Evolutionary conservation across 148 eudicot genomes (phyloP).

Genomic region (Fagopyrum tataricum): DNA sequence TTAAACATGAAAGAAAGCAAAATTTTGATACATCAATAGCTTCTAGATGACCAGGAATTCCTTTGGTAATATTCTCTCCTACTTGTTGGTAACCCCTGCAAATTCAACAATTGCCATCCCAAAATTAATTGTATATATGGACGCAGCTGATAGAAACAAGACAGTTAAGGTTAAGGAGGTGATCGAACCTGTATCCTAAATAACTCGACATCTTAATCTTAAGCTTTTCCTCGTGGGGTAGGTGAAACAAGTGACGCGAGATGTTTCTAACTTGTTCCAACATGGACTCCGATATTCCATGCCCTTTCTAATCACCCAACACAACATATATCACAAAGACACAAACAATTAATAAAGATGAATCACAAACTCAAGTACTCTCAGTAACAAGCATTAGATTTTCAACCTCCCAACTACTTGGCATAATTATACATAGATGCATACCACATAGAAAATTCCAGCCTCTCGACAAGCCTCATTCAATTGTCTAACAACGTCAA

Average conservation of each 20-base stretch:
- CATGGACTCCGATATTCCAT: conserved; percentile 68
- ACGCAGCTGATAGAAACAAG: not conserved
- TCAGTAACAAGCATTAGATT: no score
- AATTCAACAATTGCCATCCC: conserved; percentile 12
- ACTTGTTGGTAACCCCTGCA: conserved; percentile 91
- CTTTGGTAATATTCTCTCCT: conserved; percentile 88
- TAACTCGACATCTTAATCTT: conserved; percentile 65
- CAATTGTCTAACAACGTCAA: conserved; percentile 53
- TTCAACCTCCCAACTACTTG: no score
- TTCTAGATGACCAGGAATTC: conserved; percentile 84
- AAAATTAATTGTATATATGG: no score
- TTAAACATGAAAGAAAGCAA: conserved; percentile 8
- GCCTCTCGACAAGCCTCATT: conserved; percentile 79
- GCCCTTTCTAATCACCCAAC: conserved; percentile 68
- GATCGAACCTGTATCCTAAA: conserved; percentile 87
- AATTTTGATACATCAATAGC: conserved; percentile 80
- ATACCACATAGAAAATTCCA: conserved; percentile 90
- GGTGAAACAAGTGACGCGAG: conserved; percentile 54
- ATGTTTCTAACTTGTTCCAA: conserved; percentile 52
- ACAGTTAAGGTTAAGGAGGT: not conserved
- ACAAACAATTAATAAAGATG: not conserved
- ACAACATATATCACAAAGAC: no score
- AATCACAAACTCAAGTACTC: no score
- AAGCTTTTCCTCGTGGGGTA: conserved; percentile 72
- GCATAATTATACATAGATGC: not conserved